Evolutionary conservation across 2,329 filamentous ascomycete species (phyloP).

Genomic region (Fusarium coffeatum): DNA sequence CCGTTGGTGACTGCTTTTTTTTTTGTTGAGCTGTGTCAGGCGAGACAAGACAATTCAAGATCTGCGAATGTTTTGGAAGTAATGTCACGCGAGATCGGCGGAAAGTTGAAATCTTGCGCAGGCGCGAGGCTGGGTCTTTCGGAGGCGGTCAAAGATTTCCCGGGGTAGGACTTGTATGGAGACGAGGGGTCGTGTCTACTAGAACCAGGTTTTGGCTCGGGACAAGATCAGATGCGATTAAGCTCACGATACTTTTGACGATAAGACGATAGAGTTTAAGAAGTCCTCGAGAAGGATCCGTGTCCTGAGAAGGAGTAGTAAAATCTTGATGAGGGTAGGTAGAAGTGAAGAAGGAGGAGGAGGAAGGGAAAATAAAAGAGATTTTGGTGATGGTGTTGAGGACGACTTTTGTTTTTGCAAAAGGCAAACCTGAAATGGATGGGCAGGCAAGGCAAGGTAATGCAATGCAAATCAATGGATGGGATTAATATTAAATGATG

Average conservation of each 20-base stretch:
- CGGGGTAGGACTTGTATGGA: constrained; percentile 39
- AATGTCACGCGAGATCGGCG: constrained; percentile 43
- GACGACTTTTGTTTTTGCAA: constrained; percentile 11
- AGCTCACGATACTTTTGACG: not conserved
- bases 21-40: constrained; percentile 3
- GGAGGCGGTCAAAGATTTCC: constrained; percentile 46
- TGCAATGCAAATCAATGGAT: constrained; percentile 13
- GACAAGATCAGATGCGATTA: not conserved
- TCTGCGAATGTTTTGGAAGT: constrained; percentile 18
- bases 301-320: not conserved
- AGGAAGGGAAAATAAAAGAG: constrained; percentile 18
- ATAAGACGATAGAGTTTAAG: constrained; percentile 6
- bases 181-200: constrained; percentile 35
- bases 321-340: constrained; percentile 8
- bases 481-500: not conserved
- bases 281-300: constrained; percentile 19
- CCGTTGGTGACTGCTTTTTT: not conserved
- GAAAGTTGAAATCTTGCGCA: constrained; percentile 27
- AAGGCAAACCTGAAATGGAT: constrained; percentile 19
- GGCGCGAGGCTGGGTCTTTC: constrained; percentile 37
- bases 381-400: constrained; percentile 39
- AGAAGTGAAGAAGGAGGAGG: constrained; percentile 15
- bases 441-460: constrained; percentile 10
- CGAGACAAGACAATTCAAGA: not conserved
- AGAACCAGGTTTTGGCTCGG: constrained; percentile 6